These are phyloP conservation scores for Polytolypa hystricis DNA, from an alignment of 2,329 filamentous ascomycete genomes.

Conservation along the genomic window DNA sequence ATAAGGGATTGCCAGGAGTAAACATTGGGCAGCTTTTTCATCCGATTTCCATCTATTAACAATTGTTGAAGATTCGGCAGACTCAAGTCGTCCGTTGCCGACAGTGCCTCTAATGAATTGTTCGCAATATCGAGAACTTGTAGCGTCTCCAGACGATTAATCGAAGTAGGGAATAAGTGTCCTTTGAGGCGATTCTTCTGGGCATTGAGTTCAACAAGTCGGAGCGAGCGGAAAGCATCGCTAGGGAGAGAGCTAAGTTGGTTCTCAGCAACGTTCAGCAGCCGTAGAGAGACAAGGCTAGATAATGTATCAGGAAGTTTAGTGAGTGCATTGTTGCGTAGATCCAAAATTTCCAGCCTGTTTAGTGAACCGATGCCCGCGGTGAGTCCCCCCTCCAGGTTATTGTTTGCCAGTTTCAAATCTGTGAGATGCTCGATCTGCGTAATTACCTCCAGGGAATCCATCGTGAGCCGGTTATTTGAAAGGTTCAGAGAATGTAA, in stretches of 20 bases:
- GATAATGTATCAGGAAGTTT: constrained; percentile 56
- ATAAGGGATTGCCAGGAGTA: constrained; percentile 61
- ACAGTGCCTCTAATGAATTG: constrained; percentile 55
- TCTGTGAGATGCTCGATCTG: constrained; percentile 65
- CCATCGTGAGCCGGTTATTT: constrained; percentile 67
- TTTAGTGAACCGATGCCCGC: constrained; percentile 51
- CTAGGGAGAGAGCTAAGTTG: constrained; percentile 61
- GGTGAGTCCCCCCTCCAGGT: constrained; percentile 57
- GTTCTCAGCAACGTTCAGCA: constrained; percentile 74
- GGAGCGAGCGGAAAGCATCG: constrained; percentile 53
- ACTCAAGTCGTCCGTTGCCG: constrained; percentile 40
- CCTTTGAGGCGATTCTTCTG: constrained; percentile 70
- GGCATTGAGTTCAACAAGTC: constrained; percentile 61
- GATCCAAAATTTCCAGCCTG: constrained; percentile 67
- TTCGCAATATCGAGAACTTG: constrained; percentile 67
- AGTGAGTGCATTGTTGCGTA: constrained; percentile 70
- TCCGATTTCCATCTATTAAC: constrained; percentile 67
- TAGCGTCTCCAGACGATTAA: constrained; percentile 50
- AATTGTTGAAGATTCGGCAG: constrained; percentile 65
- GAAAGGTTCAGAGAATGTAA: constrained; percentile 77
- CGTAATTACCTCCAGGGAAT: constrained; percentile 59
- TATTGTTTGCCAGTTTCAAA: constrained; percentile 69
- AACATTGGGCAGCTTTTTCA: constrained; percentile 62
- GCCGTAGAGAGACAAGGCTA: constrained; percentile 57
- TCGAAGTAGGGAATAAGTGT: constrained; percentile 54